Evolutionary conservation across 768 basidiomycete genomes (phyloP).

Genomic region (Krasilnikovozyma curviuscula): DNA sequence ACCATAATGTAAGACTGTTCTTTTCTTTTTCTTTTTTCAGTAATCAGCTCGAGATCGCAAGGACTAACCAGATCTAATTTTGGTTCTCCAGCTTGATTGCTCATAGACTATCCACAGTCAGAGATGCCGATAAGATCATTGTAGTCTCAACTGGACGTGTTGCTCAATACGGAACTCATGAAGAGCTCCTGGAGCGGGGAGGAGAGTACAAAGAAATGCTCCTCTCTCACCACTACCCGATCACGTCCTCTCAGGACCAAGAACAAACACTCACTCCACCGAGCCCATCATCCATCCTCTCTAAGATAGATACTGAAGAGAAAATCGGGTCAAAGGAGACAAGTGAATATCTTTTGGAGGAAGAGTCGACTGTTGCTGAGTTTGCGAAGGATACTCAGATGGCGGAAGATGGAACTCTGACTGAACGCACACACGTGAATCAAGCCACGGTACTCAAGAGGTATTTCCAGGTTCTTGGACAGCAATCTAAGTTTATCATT

Average conservation of each 20-base stretch:
- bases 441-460: no score
- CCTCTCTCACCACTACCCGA: neutral
- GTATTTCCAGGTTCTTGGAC: neutral
- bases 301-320: neutral
- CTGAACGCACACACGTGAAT: no score
- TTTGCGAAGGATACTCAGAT: neutral
- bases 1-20: conserved; percentile 8
- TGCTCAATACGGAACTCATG: conserved; percentile 19
- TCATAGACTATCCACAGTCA: conserved; percentile 11
- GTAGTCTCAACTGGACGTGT: conserved; percentile 19
- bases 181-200: conserved; percentile 15
- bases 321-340: no score
- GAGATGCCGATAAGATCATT: conserved; percentile 17
- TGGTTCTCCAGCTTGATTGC: conserved; percentile 4
- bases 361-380: neutral
- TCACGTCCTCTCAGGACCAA: neutral
- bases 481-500: neutral
- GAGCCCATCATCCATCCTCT: neutral
- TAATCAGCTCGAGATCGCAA: neutral
- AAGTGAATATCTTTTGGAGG: neutral
- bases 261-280: neutral
- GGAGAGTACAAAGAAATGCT: conserved; percentile 4
- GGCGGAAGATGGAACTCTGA: no score
- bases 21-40: neutral
- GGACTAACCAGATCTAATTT: neutral